phyloP scores from a whole-genome alignment of 106 monocot species.

The Ottelia alismoides region DNA sequence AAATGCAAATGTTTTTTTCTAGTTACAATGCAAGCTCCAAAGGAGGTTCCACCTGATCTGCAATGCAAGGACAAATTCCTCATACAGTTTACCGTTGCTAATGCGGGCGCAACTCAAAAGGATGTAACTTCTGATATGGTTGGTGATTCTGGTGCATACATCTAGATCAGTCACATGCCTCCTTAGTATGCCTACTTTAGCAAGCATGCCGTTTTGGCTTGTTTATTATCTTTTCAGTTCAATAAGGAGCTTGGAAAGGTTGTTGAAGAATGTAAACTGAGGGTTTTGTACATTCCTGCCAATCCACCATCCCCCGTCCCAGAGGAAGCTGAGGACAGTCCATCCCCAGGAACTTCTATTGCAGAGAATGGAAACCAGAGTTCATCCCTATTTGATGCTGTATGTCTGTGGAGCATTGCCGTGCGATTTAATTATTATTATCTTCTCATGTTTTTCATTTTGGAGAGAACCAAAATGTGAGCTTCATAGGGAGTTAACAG shows the following conservation, averaged over 20 bases:
- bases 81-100: conserved; percentile 48
- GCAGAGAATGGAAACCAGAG: conserved; percentile 31
- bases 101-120: conserved; percentile 31
- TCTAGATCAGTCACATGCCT: too few species aligned
- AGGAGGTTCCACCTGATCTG: conserved; percentile 61
- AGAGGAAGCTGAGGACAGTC: conserved; percentile 70
- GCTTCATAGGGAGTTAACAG: too few species aligned
- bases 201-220: neutral
- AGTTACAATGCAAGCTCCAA: conserved; percentile 98
- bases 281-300: conserved; percentile 58
- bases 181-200: too few species aligned
- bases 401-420: conserved; percentile 8
- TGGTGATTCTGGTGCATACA: too few species aligned
- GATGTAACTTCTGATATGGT: conserved; percentile 78
- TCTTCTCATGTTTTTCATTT: neutral
- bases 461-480: too few species aligned
- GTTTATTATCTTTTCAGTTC: conserved; percentile 34
- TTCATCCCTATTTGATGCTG: conserved; percentile 37
- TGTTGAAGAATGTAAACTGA: conserved; percentile 55
- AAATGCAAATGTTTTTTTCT: too few species aligned
- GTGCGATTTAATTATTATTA: neutral
- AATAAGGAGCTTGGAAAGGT: conserved; percentile 48
- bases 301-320: conserved; percentile 67
- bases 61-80: conserved; percentile 95
- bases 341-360: conserved; percentile 35